Evolutionary conservation across 345 rosid species (phyloP), one percentile per base, ranked within the genome.

Genomic region (Syzygium grande): DNA sequence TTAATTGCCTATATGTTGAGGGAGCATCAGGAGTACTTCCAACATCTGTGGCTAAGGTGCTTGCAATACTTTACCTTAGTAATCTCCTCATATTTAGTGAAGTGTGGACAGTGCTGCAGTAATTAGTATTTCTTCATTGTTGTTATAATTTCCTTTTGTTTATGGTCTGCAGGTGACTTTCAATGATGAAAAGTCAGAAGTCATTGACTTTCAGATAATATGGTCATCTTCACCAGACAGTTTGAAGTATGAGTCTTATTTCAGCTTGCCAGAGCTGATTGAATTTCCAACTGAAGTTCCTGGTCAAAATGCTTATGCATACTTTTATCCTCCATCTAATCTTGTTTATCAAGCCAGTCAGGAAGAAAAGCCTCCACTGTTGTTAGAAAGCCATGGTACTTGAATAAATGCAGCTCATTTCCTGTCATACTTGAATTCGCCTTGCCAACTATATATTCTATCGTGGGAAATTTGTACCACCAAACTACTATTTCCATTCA

Each of bases 141-240:
- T 73, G 80, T 34, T 73, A 34, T 73, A 49, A 51, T 86, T 38
- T 29, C 54, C 17, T 34, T 55, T 77, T 52, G 27, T 84, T 51
- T 83, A 38, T 53, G 77, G 51, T 86, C 88, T 89, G 87, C 93
- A 97, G 99, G 94, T 95, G 92, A 92, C 92, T 87, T 92, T 98
- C 87, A 98, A 98, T 89, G 93, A 89, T 22, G 85, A 86, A 84
- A 90, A 90, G 88, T 89, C 55, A 85, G 91, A 89, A 88, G 95
- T 91, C 86, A 86, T 88, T 79, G 95, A 92, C 88, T 95, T 96
- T 89, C 87, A 90, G 90, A 93, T 98, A 88, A 92, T 96, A 86
- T 98, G 99, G 98, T 94, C 98, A 27, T 94, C 99, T 38, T 96
- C 98, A 51, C 94, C 96, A 0, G 99, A 95, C 92, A 91, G 93